These are phyloP conservation scores for Hyphodiscus hymeniophilus DNA, from an alignment of 495 filamentous ascomycete species.

Conservation along the genomic window DNA sequence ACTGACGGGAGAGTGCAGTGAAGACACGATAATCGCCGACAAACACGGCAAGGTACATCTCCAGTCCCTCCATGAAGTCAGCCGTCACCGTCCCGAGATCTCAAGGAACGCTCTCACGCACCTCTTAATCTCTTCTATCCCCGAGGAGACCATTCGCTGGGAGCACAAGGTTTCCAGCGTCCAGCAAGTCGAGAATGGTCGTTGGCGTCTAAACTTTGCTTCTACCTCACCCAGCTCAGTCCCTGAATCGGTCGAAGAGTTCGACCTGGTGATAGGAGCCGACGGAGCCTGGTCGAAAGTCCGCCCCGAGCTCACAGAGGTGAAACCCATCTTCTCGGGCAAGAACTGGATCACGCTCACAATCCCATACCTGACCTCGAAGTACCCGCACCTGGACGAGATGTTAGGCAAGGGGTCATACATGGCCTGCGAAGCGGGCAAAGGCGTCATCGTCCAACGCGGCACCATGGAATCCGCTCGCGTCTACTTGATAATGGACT, in stretches of 20 bases:
- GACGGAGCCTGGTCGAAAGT: slow-evolving; percentile 42
- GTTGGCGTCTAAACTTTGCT: neutral
- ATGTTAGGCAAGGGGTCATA: slow-evolving; percentile 31
- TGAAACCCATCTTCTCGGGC: slow-evolving; percentile 23
- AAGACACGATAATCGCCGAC: slow-evolving; percentile 28
- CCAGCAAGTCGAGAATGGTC: slow-evolving; percentile 24
- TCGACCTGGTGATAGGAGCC: slow-evolving; percentile 40
- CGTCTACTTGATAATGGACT: slow-evolving; percentile 21
- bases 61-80: too few relatives aligned
- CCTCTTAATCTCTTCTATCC: slow-evolving; percentile 31
- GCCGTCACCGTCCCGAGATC: slow-evolving; percentile 51
- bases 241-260: slow-evolving; percentile 21
- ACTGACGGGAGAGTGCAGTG: slow-evolving; percentile 27
- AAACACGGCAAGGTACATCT: slow-evolving; percentile 30
- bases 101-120: slow-evolving; percentile 30
- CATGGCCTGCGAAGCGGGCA: slow-evolving; percentile 33
- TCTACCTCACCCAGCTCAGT: slow-evolving; percentile 17
- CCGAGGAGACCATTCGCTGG: slow-evolving; percentile 35
- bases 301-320: slow-evolving; percentile 17
- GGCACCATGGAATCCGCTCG: slow-evolving; percentile 38
- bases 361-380: slow-evolving; percentile 32
- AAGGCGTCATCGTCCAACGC: slow-evolving; percentile 35
- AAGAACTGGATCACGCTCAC: slow-evolving; percentile 29
- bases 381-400: slow-evolving; percentile 25
- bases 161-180: slow-evolving; percentile 29